A percentile compares a stretch with the other conserved stretches of the same genome.
phyloP scores from a whole-genome alignment of 306 rosid species.

The Quercus cerris region DNA sequence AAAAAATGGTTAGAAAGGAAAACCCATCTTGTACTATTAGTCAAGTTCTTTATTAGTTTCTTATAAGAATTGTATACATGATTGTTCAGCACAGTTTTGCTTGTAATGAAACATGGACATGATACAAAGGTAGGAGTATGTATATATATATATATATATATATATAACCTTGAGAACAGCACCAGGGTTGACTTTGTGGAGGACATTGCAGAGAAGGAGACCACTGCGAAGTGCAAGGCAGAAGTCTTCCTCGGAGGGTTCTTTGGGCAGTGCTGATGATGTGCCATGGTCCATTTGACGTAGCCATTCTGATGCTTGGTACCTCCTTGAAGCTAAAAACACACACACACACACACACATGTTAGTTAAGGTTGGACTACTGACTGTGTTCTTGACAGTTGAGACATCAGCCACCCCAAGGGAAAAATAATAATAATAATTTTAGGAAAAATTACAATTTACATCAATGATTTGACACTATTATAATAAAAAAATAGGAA shows the following conservation, averaged over 20 bases:
- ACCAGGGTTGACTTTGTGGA: slow-evolving; percentile 91
- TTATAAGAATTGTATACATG: not conserved
- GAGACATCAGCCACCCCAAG: too few relatives aligned
- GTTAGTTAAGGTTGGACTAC: not conserved
- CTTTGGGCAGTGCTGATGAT: slow-evolving; percentile 52
- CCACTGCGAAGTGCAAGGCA: slow-evolving; percentile 88
- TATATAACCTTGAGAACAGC: slow-evolving; percentile 68
- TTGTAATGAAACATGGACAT: not conserved
- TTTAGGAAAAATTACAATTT: too few relatives aligned
- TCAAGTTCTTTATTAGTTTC: not conserved
- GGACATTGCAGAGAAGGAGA: slow-evolving; percentile 92
- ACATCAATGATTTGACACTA: too few relatives aligned
- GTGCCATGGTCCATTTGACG: slow-evolving; percentile 86
- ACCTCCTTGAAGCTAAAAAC: slow-evolving; percentile 64
- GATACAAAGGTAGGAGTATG: not conserved
- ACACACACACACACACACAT: not conserved
- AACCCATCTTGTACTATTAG: not conserved
- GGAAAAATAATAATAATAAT: too few relatives aligned
- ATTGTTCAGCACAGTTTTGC: not conserved
- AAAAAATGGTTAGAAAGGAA: not conserved
- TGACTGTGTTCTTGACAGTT: too few relatives aligned
- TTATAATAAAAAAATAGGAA: too few relatives aligned
- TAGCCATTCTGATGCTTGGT: slow-evolving; percentile 93
- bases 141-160: too few relatives aligned
- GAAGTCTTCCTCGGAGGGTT: slow-evolving; percentile 85